Evolutionary conservation across 1,284 basidiomycete species (phyloP).

Genomic region (Agroathelia rolfsii): DNA sequence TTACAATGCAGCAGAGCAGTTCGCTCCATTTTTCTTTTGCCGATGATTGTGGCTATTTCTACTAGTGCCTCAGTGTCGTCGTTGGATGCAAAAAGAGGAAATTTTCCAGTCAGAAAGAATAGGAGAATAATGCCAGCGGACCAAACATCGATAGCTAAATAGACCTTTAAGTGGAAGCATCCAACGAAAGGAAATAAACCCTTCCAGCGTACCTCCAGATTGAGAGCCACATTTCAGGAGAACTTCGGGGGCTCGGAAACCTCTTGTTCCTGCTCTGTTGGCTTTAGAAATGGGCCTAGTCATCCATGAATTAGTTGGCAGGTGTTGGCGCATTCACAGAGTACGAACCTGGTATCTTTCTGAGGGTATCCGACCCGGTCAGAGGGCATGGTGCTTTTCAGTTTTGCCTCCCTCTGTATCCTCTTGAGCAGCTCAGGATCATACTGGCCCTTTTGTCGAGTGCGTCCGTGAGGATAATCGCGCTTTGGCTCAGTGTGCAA

Average conservation of each 20-base stretch:
- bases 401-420: slow-evolving; percentile 53
- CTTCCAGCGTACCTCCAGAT: slow-evolving; percentile 63
- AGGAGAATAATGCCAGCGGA: slow-evolving; percentile 88
- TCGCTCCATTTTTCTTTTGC: slow-evolving; percentile 76
- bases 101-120: slow-evolving; percentile 88
- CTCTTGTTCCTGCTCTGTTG: slow-evolving; percentile 93
- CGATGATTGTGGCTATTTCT: slow-evolving; percentile 89
- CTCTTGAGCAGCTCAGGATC: slow-evolving; percentile 35
- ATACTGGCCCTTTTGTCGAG: slow-evolving; percentile 28
- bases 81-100: slow-evolving; percentile 90
- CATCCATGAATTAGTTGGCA: slow-evolving; percentile 3
- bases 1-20: slow-evolving; percentile 85
- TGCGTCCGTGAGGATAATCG: slow-evolving; percentile 41
- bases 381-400: slow-evolving; percentile 40
- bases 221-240: slow-evolving; percentile 93
- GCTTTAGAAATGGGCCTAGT: slow-evolving; percentile 82
- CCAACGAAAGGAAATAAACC: slow-evolving; percentile 4
- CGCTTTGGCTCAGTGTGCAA: slow-evolving; percentile 60
- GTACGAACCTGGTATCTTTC: slow-evolving; percentile 49
- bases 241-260: slow-evolving; percentile 96
- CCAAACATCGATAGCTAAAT: slow-evolving; percentile 90
- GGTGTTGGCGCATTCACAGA: slow-evolving; percentile 1
- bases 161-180: slow-evolving; percentile 7
- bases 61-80: slow-evolving; percentile 94
- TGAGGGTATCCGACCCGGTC: slow-evolving; percentile 69